Base-by-base conservation (phyloP, 2,329 filamentous ascomycete species). In the Cladorrhinum sp. region DNA sequence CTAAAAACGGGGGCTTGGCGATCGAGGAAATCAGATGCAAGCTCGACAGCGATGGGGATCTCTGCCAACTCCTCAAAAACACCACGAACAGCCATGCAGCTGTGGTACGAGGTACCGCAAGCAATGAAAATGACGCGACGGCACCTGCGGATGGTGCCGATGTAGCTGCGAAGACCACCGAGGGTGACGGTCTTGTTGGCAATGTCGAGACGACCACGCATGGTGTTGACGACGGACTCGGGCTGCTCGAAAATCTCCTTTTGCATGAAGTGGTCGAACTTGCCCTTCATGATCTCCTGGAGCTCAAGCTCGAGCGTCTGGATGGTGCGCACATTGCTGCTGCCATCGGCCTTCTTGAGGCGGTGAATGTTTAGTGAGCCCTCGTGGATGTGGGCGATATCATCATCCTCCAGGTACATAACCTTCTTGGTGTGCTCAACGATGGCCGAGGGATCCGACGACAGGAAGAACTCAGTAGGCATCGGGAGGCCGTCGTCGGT, bases 221-320 rank as follows among this genome's bases (percentile, higher is more conserved):
- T 99, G 68, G 95, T 97, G 85, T 99, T 99, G 81, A 99, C 88
- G 64, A 99, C 92, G 13, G 95, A 99, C 80, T 99, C 95, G 73
- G 95, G 95, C 83, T 99, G 95, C 84, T 99, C 95, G 77, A 99
- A 99, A 73, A 99, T 99, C 78, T 99, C 95, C 87, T 99, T 99
- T 78, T 99, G 95, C 95, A 99, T 99, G 84, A 97, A 99, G 82
- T 99, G 95, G 77, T 99, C 95, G 79, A 98, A 99, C 76, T 95
- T 96, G 78, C 95, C 95, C 89, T 99, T 99, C 95, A 99, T 99
- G 79, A 99, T 99, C 83, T 99, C 93, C 82, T 99, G 95, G 66
- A 99, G 89, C 83, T 99, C 92, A 55, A 99, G 90, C 83, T 99
- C 95, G 59, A 99, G 86, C 59, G 95, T 99, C 85, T 99, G 95